Percentiles rank a stretch among this genome's conserved stretches.
Conservation (phyloP, 1,139 yeast genomes). For the Candida dubliniensis region DNA sequence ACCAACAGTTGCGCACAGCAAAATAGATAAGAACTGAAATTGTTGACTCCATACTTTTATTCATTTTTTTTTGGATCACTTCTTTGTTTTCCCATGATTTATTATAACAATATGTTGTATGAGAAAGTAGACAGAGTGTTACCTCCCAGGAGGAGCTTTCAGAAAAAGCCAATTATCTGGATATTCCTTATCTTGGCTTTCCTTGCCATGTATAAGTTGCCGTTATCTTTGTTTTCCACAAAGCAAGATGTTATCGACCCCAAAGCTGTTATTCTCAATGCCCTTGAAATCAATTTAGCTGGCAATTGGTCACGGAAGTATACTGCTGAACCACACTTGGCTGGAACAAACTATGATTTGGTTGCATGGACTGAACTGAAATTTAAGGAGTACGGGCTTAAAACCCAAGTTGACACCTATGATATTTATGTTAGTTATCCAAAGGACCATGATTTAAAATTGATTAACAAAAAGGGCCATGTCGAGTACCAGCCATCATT, state of each 20-base stretch:
- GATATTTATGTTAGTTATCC: slow-evolving; percentile 59
- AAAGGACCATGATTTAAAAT: slow-evolving; percentile 43
- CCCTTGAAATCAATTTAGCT: slow-evolving; percentile 50
- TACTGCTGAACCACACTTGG: slow-evolving; percentile 65
- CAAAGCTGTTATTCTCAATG: slow-evolving; percentile 28
- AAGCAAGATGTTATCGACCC: slow-evolving; percentile 14
- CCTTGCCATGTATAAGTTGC: background rate
- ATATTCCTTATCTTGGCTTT: background rate
- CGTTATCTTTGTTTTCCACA: background rate
- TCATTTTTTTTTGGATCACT: too few species aligned
- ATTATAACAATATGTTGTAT: too few species aligned
- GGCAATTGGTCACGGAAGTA: slow-evolving; percentile 55
- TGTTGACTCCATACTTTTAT: too few species aligned
- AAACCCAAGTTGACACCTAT: slow-evolving; percentile 55
- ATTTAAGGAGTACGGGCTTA: slow-evolving; percentile 60
- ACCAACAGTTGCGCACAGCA: too few species aligned
- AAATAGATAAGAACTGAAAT: too few species aligned
- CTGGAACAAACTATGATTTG: slow-evolving; percentile 64
- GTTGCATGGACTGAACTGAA: slow-evolving; percentile 66
- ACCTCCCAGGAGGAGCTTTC: too few species aligned
- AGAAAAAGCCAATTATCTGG: background rate
- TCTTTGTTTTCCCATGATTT: too few species aligned
- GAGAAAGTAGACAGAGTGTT: too few species aligned
- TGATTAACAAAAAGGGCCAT: slow-evolving; percentile 32
- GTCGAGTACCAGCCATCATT: slow-evolving; percentile 61